phyloP scores from a whole-genome alignment of 345 rosid species.

The Cochlearia excelsa region DNA sequence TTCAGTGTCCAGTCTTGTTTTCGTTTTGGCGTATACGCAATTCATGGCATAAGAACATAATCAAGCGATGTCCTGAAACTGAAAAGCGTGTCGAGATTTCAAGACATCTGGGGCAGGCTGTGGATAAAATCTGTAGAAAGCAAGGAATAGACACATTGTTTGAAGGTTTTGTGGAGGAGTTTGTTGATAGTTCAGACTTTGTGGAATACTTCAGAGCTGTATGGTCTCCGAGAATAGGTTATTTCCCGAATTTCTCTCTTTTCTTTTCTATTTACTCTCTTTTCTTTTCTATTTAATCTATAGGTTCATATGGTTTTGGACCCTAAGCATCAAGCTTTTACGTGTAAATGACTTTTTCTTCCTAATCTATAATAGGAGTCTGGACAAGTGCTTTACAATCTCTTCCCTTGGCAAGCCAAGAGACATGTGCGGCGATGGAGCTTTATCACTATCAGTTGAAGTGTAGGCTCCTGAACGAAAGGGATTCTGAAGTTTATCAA shows the following conservation, averaged over 20 bases:
- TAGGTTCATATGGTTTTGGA: not conserved
- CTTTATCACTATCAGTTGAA: conserved; percentile 83
- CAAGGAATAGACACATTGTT: conserved; percentile 50
- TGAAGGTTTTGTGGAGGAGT: conserved; percentile 58
- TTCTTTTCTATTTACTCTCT: not conserved
- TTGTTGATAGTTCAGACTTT: conserved; percentile 54
- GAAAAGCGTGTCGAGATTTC: conserved; percentile 59
- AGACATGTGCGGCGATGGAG: conserved; percentile 85
- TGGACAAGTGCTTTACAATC: conserved; percentile 59
- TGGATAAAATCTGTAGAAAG: conserved; percentile 66
- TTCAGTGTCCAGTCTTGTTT: conserved; percentile 78
- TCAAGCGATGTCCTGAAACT: conserved; percentile 66
- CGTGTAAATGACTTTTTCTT: conserved; percentile 4
- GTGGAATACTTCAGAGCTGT: conserved; percentile 81
- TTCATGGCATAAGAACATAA: conserved; percentile 85
- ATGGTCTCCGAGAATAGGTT: conserved; percentile 84
- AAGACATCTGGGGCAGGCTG: conserved; percentile 53
- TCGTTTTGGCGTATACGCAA: conserved; percentile 87
- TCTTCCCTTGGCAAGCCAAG: conserved; percentile 83
- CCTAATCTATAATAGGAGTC: conserved; percentile 43
- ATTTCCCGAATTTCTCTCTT: conserved; percentile 21
- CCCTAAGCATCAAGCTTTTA: not conserved
- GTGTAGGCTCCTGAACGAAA: conserved; percentile 72
- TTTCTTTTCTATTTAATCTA: not conserved
- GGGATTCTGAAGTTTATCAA: conserved; percentile 56